Evolutionary conservation across 1,139 yeast genomes (phyloP).

Genomic region (Kluyveromyces sp.): DNA sequence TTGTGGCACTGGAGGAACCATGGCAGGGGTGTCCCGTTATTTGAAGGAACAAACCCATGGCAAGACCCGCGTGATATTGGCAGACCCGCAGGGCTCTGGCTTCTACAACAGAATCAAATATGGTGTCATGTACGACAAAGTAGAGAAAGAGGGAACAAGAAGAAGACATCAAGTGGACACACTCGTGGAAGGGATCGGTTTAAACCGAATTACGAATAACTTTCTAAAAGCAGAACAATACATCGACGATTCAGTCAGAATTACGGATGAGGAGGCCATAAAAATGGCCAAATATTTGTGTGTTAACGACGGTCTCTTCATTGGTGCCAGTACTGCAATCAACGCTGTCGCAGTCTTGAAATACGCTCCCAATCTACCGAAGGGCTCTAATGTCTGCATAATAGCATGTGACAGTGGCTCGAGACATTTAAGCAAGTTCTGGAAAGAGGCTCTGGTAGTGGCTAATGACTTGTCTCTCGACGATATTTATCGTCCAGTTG

Average conservation of each 20-base stretch:
- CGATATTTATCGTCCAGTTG: conserved; percentile 15
- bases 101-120: conserved; percentile 73
- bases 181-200: conserved; percentile 86
- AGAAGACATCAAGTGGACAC: conserved; percentile 96
- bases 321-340: conserved; percentile 88
- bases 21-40: conserved; percentile 64
- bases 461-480: conserved; percentile 29
- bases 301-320: conserved; percentile 77
- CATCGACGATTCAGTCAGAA: conserved; percentile 76
- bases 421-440: conserved; percentile 84
- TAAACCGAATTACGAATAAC: conserved; percentile 79
- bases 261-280: conserved; percentile 71
- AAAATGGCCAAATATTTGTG: conserved; percentile 83
- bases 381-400: conserved; percentile 73
- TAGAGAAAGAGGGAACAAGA: conserved; percentile 87
- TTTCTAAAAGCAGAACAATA: conserved; percentile 61
- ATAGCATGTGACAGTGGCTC: conserved; percentile 90
- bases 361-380: conserved; percentile 49
- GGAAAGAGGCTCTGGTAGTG: conserved; percentile 56
- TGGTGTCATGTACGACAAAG: conserved; percentile 89
- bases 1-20: conserved; percentile 55
- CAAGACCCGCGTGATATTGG: conserved; percentile 48
- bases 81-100: conserved; percentile 97
- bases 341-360: conserved; percentile 86
- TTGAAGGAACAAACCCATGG: conserved; percentile 46